Conservation (phyloP, 805 yeast species). For the Kluyveromyces nonfermentans region DNA sequence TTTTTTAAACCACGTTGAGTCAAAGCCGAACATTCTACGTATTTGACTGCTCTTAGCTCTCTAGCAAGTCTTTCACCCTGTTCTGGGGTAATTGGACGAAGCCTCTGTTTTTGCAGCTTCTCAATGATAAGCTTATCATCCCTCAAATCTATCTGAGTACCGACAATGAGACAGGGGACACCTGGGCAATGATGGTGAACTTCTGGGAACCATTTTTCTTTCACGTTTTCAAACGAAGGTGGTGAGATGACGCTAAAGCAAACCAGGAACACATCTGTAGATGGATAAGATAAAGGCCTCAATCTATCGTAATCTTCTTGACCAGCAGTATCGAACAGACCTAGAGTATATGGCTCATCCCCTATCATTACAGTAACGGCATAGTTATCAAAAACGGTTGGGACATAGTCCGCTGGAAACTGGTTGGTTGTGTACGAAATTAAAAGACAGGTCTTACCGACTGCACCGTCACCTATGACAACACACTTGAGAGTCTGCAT, state of each 20-base stretch:
- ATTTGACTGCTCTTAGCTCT: constrained; percentile 90
- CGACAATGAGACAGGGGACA: constrained; percentile 93
- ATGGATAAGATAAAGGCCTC: constrained; percentile 94
- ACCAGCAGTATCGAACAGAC: constrained; percentile 98
- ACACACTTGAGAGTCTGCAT: constrained; percentile 77
- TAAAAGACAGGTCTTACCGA: constrained; percentile 92
- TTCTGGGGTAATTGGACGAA: constrained; percentile 74
- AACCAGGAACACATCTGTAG: constrained; percentile 91
- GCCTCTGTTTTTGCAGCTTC: constrained; percentile 82
- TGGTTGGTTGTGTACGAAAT: constrained; percentile 95
- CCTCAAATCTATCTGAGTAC: constrained; percentile 92
- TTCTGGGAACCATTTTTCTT: constrained; percentile 98
- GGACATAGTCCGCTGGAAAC: constrained; percentile 96
- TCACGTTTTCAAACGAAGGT: constrained; percentile 93
- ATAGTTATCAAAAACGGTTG: constrained; percentile 95
- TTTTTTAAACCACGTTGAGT: constrained; percentile 95
- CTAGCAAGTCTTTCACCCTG: constrained; percentile 90
- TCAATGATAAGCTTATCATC: constrained; percentile 87
- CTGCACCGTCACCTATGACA: constrained; percentile 99
- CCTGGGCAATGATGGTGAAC: constrained; percentile 98
- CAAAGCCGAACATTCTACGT: constrained; percentile 95
- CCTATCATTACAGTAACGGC: constrained; percentile 95
- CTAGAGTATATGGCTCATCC: constrained; percentile 94
- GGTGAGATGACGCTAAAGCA: constrained; percentile 97
- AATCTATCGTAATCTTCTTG: constrained; percentile 98